Base-by-base conservation (phyloP, 495 filamentous ascomycete species). In the Hypoxylon lenormandii region DNA sequence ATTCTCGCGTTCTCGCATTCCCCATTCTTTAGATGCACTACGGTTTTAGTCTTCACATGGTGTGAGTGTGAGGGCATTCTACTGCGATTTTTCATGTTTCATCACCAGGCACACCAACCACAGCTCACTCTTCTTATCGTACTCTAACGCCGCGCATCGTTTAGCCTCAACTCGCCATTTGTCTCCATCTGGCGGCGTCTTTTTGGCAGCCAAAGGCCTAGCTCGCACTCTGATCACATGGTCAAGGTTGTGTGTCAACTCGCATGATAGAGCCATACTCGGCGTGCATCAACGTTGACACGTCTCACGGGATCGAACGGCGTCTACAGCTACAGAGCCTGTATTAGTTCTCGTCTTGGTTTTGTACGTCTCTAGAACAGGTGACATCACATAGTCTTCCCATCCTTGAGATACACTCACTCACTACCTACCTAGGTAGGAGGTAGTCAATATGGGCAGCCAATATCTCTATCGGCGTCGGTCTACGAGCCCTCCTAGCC, bases 61-160 rank as follows among this genome's bases (percentile, higher is more conserved):
- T n/a, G n/a, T n/a, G n/a, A n/a, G 49, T 50, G 60, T 52, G 19
- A 49, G 36, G 55, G 43, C 58, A 30, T 47, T 15, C 18, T 65
- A 26, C 36, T 71, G 62, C 62, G 68, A 70, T 71, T 71, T 30
- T 57, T 66, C 58, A 59, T 49, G 68, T 71, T 66, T 71, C 68
- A 71, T 65, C 62, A 54, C 46, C 38, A 71, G 40, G 51, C 45
- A 66, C 58, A 53, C 68, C 68, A 62, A 63, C 68, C 57, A 66
- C 11, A 48, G 57, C 52, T 47, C 57, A n/a, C 19, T 47, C 26
- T 49, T 54, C 51, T 50, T 62, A 70, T 65, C 45, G 49, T 59
- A 21, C 47, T 55, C 48, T 55, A 60, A 48, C 36, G 45, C 51
- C 45, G 51, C 28, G 23, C 60, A 57, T 62, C 19, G 60, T 66